Evolutionary conservation across 805 yeast genomes (phyloP).

Genomic region (Tetrapisispora namnaoensis): DNA sequence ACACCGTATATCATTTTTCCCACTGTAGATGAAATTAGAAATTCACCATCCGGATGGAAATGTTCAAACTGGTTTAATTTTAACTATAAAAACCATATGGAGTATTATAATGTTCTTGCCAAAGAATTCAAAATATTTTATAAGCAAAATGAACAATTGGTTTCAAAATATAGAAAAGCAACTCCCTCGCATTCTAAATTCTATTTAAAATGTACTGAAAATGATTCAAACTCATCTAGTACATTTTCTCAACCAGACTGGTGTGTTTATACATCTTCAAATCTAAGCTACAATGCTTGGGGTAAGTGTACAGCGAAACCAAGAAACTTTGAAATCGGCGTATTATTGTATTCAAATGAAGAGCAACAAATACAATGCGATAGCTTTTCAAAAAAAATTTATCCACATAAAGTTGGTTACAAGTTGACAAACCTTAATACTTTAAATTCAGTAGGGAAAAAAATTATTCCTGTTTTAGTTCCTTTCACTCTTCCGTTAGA

Average conservation of each 20-base stretch:
- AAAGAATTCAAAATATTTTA: constrained; percentile 13
- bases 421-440: background rate
- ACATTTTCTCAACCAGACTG: constrained; percentile 37
- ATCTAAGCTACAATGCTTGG: constrained; percentile 75
- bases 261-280: constrained; percentile 67
- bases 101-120: constrained; percentile 11
- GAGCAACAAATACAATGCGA: constrained; percentile 7
- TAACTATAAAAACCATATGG: constrained; percentile 9
- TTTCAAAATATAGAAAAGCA: constrained; percentile 1
- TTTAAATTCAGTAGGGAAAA: background rate
- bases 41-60: constrained; percentile 14
- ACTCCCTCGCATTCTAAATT: constrained; percentile 61
- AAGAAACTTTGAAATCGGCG: constrained; percentile 48
- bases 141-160: constrained; percentile 13
- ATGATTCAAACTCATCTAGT: background rate
- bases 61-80: constrained; percentile 27
- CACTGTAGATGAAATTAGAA: constrained; percentile 17
- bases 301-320: constrained; percentile 37
- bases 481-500: constrained; percentile 18
- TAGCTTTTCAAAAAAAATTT: constrained; percentile 17
- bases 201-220: constrained; percentile 44
- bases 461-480: constrained; percentile 8
- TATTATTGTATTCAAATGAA: constrained; percentile 32
- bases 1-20: constrained; percentile 21
- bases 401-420: constrained; percentile 3